Evolutionary conservation across 2,329 filamentous ascomycete genomes (phyloP).

Genomic region (Colletotrichum neosansevieriae): DNA sequence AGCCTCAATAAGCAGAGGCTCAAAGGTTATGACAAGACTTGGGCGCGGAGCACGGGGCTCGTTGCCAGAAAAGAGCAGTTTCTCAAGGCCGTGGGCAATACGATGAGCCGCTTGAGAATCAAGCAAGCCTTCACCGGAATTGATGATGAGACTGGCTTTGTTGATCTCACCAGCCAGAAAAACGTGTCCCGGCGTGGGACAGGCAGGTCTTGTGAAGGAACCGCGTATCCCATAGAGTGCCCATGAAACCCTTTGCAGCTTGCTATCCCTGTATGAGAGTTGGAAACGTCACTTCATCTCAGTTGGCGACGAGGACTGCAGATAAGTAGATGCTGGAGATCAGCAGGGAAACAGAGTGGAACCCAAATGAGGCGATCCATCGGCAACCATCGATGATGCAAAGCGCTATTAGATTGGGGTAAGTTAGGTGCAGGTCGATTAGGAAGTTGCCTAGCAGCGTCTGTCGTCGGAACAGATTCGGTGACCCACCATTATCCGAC

Average conservation of each 20-base stretch:
- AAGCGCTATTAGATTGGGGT: no score
- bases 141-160: constrained; percentile 36
- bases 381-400: no score
- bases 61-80: no score
- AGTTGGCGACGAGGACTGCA: neutral
- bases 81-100: no score
- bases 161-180: constrained; percentile 37
- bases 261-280: neutral
- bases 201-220: constrained; percentile 21
- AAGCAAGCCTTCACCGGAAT: constrained; percentile 11
- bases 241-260: neutral
- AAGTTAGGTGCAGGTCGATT: no score
- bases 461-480: constrained; percentile 29
- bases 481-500: neutral
- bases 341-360: constrained; percentile 27
- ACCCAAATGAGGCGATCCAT: constrained; percentile 17
- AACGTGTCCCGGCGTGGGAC: constrained; percentile 30
- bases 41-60: no score
- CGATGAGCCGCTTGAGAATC: no score
- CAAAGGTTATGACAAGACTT: no score
- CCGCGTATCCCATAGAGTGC: neutral
- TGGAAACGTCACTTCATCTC: neutral
- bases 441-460: no score
- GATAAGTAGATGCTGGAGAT: constrained; percentile 11
- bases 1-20: no score